Evolutionary conservation across 306 rosid species (phyloP), one percentile per base, ranked within the genome.

Genomic region (Biancaea sappan): DNA sequence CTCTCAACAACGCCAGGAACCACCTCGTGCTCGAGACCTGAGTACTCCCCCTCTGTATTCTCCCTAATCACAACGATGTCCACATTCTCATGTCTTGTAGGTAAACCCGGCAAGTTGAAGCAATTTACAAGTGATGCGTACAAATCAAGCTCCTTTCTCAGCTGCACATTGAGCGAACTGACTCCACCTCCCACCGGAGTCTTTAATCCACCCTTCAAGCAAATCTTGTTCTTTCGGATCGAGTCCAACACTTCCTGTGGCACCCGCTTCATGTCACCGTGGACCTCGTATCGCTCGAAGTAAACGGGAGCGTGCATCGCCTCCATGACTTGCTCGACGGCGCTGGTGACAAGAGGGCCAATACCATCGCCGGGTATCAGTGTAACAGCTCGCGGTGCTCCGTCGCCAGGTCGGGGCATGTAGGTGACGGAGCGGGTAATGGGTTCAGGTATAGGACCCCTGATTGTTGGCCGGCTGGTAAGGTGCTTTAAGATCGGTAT

Each of bases 371-470:
- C 78, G 25, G 82, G 82, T 10, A 78, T 78, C 44, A 78, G 73
- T 2, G 82, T 78, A 35, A 78, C 82, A 31, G 44, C 19, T 0
- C 82, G 21, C 34, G 82, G 82, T 21, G 78, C 69, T 43, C 78
- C 82, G 62, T 78, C 78, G 10, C 82, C 82, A 0, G 82, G 89
- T 26, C 89, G 77, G 25, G 92, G 89, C 89, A 85, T 84, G 75
- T 87, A 85, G n/a, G 89, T 85, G 44, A 85, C 84, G 26, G 81
- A 80, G 71, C 87, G 71, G 64, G 83, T 38, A 35, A 51, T 14
- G 31, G 83, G 63, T 61, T 58, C 75, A 46, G 81, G 73, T 59
- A 56, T 74, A 63, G 52, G 73, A 2, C 50, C 66, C 0, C 22
- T 16, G 12, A 78, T 64, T 21, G 64, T 19, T 29, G 80, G 41